A percentile compares a stretch with the other conserved stretches of the same genome.
phyloP scores from a whole-genome alignment of 179 eudicot species.

The Spergularia azorica region DNA sequence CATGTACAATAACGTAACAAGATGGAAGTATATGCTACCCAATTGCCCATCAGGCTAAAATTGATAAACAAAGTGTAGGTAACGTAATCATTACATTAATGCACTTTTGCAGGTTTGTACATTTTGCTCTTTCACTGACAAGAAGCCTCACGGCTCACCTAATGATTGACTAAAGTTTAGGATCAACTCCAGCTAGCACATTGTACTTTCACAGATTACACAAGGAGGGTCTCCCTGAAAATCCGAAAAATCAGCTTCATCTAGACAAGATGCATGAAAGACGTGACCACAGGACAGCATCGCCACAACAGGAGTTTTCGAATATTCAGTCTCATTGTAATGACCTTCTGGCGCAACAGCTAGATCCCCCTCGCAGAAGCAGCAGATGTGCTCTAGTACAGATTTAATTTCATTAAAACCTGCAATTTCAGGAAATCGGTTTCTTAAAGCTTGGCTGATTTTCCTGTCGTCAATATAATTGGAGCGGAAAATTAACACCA shows the following conservation, averaged over 20 bases:
- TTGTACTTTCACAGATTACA: constrained; percentile 28
- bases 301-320: constrained; percentile 36
- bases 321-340: constrained; percentile 12
- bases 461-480: background rate
- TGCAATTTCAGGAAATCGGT: constrained; percentile 10
- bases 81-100: too few species aligned
- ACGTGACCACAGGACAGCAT: constrained; percentile 41
- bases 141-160: background rate
- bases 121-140: background rate
- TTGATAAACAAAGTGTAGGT: too few species aligned
- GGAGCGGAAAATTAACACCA: background rate
- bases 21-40: too few species aligned
- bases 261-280: constrained; percentile 36
- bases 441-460: too few species aligned
- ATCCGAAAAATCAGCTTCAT: constrained; percentile 15
- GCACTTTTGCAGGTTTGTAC: too few species aligned
- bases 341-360: constrained; percentile 16
- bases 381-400: constrained; percentile 21
- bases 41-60: too few species aligned
- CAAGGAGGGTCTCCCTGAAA: constrained; percentile 32
- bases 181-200: background rate
- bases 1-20: too few species aligned
- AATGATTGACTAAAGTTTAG: background rate
- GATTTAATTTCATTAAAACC: constrained; percentile 1
- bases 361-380: constrained; percentile 35